A percentile compares a stretch with the other conserved stretches of the same genome.
Evolutionary conservation across 805 yeast species (phyloP).

Genomic region (Metschnikowia noctiluminum): DNA sequence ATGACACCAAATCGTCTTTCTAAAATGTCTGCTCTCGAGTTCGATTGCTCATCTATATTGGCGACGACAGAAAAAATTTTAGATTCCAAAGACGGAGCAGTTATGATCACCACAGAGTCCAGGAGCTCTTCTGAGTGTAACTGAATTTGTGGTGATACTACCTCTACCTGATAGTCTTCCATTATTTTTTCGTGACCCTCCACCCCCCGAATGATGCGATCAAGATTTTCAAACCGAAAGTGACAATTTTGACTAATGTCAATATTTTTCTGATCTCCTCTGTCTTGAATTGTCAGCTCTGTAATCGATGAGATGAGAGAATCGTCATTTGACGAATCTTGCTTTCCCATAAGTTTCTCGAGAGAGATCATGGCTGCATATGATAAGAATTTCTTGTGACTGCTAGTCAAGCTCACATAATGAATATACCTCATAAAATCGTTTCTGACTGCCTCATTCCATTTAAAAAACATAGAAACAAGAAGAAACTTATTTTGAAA

Average conservation of each 20-base stretch:
- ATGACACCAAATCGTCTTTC: conserved; percentile 69
- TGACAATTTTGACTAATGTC: conserved; percentile 12
- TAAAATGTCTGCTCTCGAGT: conserved; percentile 33
- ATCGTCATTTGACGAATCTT: conserved; percentile 48
- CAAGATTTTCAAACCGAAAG: conserved; percentile 30
- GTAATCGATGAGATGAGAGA: conserved; percentile 7
- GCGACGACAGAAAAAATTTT: conserved; percentile 65
- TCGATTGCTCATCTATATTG: conserved; percentile 29
- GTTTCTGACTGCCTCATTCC: conserved; percentile 39
- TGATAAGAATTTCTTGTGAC: conserved; percentile 29
- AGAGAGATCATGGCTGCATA: conserved; percentile 34
- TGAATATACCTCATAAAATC: conserved; percentile 34
- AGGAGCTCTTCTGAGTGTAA: conserved; percentile 36
- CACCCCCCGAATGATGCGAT: conserved; percentile 26
- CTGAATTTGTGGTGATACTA: conserved; percentile 44
- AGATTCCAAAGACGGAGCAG: conserved; percentile 68
- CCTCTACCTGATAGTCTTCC: conserved; percentile 39
- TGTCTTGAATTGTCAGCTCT: neutral
- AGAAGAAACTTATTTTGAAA: conserved; percentile 40
- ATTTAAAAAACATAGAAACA: conserved; percentile 38
- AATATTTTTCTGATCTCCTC: neutral
- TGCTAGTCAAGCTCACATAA: conserved; percentile 29
- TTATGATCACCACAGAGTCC: conserved; percentile 62
- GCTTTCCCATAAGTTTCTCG: conserved; percentile 28
- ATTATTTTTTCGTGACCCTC: conserved; percentile 24